Evolutionary conservation across 2,329 filamentous ascomycete genomes (phyloP).

Genomic region (Xylaria sp.): DNA sequence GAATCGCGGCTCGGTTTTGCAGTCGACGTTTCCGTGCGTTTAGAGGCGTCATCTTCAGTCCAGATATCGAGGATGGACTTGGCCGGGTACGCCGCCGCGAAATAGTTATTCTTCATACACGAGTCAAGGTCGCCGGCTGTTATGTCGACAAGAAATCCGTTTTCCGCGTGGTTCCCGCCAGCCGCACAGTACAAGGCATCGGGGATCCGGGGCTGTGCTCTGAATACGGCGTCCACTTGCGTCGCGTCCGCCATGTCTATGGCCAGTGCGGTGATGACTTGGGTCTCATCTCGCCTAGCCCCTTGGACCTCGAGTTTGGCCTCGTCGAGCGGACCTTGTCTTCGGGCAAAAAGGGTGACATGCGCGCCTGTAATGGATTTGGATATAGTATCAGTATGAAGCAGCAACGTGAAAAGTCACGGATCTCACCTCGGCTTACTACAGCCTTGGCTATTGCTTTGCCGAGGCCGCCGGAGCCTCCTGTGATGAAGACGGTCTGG

Average conservation of each 20-base stretch:
- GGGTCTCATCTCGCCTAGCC: background rate
- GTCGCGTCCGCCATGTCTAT: background rate
- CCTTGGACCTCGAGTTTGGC: slow-evolving; percentile 1
- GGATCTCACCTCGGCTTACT: slow-evolving; percentile 2
- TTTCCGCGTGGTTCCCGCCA: slow-evolving; percentile 21
- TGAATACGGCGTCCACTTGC: background rate
- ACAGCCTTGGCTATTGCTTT: slow-evolving; percentile 3
- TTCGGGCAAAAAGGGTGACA: slow-evolving; percentile 5
- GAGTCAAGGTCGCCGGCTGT: slow-evolving; percentile 15
- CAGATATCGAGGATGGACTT: slow-evolving; percentile 22
- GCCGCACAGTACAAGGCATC: slow-evolving; percentile 31
- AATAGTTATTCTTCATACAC: slow-evolving; percentile 33
- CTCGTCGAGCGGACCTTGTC: background rate
- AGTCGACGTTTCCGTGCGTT: no score
- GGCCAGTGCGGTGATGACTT: background rate
- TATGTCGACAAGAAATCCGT: slow-evolving; percentile 27
- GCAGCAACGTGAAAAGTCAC: background rate
- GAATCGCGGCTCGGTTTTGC: no score
- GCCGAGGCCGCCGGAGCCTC: background rate
- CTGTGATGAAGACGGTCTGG: slow-evolving; percentile 3
- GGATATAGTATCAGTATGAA: background rate
- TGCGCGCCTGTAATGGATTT: background rate
- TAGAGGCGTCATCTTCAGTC: slow-evolving; percentile 22
- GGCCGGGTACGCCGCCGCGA: slow-evolving; percentile 20
- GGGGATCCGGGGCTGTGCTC: slow-evolving; percentile 18